Percentiles rank a stretch among this genome's conserved stretches.
These are phyloP conservation scores for Ambrosia trifida DNA, from an alignment of 129 eudicot species.

Conservation along the genomic window DNA sequence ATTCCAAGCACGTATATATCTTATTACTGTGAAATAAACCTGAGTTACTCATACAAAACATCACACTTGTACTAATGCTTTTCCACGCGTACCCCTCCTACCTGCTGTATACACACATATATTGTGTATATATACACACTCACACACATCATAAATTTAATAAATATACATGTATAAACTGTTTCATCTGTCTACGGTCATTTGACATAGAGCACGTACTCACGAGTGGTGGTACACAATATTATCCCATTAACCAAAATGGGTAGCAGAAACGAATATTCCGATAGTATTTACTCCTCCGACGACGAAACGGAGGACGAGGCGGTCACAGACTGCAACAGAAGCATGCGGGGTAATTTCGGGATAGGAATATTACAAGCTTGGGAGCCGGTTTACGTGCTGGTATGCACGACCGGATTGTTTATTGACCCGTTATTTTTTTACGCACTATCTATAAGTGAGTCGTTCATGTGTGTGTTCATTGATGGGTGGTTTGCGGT, in stretches of 20 bases:
- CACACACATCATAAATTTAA: neutral
- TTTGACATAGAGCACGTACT: neutral
- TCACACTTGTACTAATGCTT: slow-evolving; percentile 22
- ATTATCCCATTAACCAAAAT: neutral
- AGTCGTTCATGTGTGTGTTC: slow-evolving; percentile 68
- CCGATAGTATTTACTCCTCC: slow-evolving; percentile 28
- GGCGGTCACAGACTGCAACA: neutral
- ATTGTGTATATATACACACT: too few relatives aligned
- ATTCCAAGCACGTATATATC: neutral
- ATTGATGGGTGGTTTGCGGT: slow-evolving; percentile 94
- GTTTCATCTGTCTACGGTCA: neutral
- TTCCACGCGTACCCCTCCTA: slow-evolving; percentile 31
- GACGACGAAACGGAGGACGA: slow-evolving; percentile 21
- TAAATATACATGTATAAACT: neutral
- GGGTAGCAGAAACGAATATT: slow-evolving; percentile 33
- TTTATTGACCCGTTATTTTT: slow-evolving; percentile 91
- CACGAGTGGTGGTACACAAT: neutral
- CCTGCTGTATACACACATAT: neutral
- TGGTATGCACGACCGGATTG: slow-evolving; percentile 68
- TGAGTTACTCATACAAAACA: slow-evolving; percentile 20
- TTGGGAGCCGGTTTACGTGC: slow-evolving; percentile 78
- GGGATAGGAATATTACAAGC: slow-evolving; percentile 34
- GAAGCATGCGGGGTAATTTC: neutral
- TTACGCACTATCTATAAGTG: slow-evolving; percentile 72
- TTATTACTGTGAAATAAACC: neutral